A percentile compares a stretch with the other conserved stretches of the same genome.
These are phyloP conservation scores for Pholiota molesta DNA, from an alignment of 768 basidiomycete species.

Conservation along the genomic window DNA sequence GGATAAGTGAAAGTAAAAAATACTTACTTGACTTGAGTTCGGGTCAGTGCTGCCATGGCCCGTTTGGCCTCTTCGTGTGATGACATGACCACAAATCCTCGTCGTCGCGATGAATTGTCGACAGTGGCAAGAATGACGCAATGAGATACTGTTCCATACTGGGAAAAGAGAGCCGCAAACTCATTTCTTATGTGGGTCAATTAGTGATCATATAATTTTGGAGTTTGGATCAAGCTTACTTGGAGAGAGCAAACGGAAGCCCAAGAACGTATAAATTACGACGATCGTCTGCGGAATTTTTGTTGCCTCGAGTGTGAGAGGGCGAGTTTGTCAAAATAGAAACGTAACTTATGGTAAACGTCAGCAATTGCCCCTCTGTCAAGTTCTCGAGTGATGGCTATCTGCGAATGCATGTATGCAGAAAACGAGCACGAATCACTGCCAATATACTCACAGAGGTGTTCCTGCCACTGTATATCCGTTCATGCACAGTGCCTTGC, in stretches of 20 bases:
- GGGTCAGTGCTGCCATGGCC: constrained; percentile 69
- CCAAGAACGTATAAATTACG: constrained; percentile 87
- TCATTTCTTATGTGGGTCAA: constrained; percentile 42
- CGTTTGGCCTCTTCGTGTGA: constrained; percentile 68
- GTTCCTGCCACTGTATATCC: constrained; percentile 59
- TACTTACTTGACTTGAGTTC: constrained; percentile 68
- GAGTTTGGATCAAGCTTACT: constrained; percentile 41
- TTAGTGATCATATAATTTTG: not conserved
- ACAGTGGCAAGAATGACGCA: constrained; percentile 84
- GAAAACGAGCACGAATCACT: not conserved
- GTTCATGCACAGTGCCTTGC: constrained; percentile 70
- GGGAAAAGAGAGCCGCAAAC: constrained; percentile 62
- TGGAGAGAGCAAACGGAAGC: constrained; percentile 78
- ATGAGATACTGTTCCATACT: constrained; percentile 69
- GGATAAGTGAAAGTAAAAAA: not conserved
- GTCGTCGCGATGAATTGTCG: constrained; percentile 80
- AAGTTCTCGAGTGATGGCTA: not conserved
- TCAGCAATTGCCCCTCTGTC: not conserved
- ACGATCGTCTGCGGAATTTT: constrained; percentile 50
- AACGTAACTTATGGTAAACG: constrained; percentile 36
- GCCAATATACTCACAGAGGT: constrained; percentile 49
- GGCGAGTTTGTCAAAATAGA: constrained; percentile 32
- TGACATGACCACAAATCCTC: constrained; percentile 85
- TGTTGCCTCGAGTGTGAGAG: constrained; percentile 22
- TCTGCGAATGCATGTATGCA: constrained; percentile 19